Evolutionary conservation across 768 basidiomycete genomes (phyloP).

Genomic region (Xerocomus potaroensis): DNA sequence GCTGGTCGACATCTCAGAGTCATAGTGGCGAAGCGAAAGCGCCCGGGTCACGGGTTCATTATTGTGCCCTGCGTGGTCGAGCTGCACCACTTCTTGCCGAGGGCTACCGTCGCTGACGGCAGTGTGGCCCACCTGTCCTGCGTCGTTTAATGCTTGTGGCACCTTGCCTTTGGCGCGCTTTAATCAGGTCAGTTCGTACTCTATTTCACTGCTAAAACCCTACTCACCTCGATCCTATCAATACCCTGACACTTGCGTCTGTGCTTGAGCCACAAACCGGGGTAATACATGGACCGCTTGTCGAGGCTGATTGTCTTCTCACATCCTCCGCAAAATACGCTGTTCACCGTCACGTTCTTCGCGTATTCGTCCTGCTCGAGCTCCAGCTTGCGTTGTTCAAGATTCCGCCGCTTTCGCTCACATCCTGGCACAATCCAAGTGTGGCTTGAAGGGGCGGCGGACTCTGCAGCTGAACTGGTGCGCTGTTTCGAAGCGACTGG

Average conservation of each 20-base stretch:
- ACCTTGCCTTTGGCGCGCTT: slow-evolving; percentile 14
- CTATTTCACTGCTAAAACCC: not conserved
- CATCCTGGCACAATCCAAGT: slow-evolving; percentile 17
- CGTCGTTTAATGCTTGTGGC: not conserved
- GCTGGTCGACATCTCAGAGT: slow-evolving; percentile 5
- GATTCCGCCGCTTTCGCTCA: slow-evolving; percentile 26
- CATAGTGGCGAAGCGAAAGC: not conserved
- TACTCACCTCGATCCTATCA: slow-evolving; percentile 25
- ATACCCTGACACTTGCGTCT: slow-evolving; percentile 26
- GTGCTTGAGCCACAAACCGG: slow-evolving; percentile 34
- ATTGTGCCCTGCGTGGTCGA: not conserved
- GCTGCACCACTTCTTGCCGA: slow-evolving; percentile 1
- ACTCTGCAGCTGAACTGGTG: slow-evolving; percentile 1
- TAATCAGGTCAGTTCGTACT: slow-evolving; percentile 11
- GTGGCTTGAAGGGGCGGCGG: not conserved
- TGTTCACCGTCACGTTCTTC: slow-evolving; percentile 20
- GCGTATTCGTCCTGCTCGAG: slow-evolving; percentile 31
- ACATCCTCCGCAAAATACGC: slow-evolving; percentile 30
- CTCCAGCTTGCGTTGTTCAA: slow-evolving; percentile 23
- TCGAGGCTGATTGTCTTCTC: slow-evolving; percentile 31
- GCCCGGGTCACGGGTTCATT: too few relatives aligned
- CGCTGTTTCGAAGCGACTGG: slow-evolving; percentile 1
- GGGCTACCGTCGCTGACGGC: not conserved
- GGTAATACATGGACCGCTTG: slow-evolving; percentile 33
- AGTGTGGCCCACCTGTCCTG: slow-evolving; percentile 2